Evolutionary conservation across 2,329 filamentous ascomycete species (phyloP).

Genomic region (Paecilomyces sp.): DNA sequence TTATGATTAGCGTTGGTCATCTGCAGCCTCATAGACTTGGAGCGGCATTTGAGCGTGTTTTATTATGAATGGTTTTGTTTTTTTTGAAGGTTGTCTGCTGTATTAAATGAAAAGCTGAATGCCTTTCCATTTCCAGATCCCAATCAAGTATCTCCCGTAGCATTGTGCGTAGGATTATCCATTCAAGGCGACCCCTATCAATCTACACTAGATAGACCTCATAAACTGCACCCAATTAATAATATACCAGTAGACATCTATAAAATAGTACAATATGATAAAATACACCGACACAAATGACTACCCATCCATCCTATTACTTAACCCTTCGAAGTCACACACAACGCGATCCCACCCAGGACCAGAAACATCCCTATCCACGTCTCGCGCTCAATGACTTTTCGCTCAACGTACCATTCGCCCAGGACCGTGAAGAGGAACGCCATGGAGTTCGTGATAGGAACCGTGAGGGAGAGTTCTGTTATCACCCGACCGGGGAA

Average conservation of each 20-base stretch:
- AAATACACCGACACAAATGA: no score
- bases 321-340: slow-evolving; percentile 55
- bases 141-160: not conserved
- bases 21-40: not conserved
- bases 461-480: slow-evolving; percentile 90
- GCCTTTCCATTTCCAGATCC: not conserved
- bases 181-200: not conserved
- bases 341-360: slow-evolving; percentile 71
- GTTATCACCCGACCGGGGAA: not conserved
- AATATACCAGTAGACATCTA: not conserved
- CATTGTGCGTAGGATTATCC: not conserved
- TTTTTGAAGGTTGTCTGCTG: not conserved
- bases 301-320: not conserved
- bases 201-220: not conserved
- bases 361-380: slow-evolving; percentile 77
- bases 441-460: slow-evolving; percentile 87
- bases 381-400: slow-evolving; percentile 80
- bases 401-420: slow-evolving; percentile 90
- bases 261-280: not conserved
- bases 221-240: not conserved
- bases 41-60: not conserved
- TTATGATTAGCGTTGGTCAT: not conserved
- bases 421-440: slow-evolving; percentile 94
- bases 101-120: not conserved
- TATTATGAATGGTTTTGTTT: not conserved